Evolutionary conservation across 352 stramenopile species (phyloP), one percentile per base, ranked within the genome.

Genomic region (Phytopythium mirpurense): DNA sequence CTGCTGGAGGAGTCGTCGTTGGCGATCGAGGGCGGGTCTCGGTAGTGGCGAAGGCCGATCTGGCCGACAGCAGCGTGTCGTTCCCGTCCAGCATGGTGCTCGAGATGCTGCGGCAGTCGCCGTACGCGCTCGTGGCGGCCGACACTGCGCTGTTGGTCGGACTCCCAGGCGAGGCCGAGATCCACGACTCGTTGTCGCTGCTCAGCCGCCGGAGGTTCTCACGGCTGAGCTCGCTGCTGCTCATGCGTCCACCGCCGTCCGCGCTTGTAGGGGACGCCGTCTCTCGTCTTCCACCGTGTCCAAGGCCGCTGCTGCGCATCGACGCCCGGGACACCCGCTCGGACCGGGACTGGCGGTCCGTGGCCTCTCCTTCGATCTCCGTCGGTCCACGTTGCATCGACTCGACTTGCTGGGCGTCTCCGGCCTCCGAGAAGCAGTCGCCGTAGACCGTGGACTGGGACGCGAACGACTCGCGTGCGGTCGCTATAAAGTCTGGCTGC

Each of bases 61-160:
- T 36, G 12, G 56, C 51, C 21, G 56, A 65, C 36, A 69, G 9
- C 62, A 72, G 65, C 9, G 68, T 72, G 42, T 68, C 61, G 36
- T 50, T 57, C 38, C 52, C 65, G 23, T 52, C 46, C 2, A 72
- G 46, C 23, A 42, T 62, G 53, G 57, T 62, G 48, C 64, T 49
- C 16, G 21, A 47, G 21, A 68, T 49, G 26, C 48, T 71, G 38
- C 56, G 63, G 36, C 55, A 43, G 35, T 54, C 48, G 16, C 34
- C 35, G 12, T 43, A 54, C 48, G 16, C 19, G 47, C 32, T 43
- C 19, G 47, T 43, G 9, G 32, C n/a, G 5, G 23, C 48, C 9
- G 48, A 54, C 3, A 18, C 35, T 2, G n/a, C 48, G 24, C 48
- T 54, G 15, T 45, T 54, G 10, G 48, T 54, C 21, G 48, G 48